Conservation (phyloP, 2,329 filamentous ascomycete genomes). For the Epichloe glyceriae region DNA sequence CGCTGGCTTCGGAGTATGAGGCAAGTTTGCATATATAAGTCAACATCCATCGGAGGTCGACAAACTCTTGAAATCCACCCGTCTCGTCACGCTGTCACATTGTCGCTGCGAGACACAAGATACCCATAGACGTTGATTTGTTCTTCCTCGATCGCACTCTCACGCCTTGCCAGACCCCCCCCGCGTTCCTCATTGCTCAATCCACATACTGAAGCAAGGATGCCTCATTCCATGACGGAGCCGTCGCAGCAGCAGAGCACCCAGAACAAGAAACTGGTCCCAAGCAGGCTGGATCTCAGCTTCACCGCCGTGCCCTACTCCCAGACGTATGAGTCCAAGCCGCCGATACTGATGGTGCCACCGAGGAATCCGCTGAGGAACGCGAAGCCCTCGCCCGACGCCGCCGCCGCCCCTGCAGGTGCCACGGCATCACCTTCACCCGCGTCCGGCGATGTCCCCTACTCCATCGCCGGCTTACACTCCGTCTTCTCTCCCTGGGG, state of each 20-base stretch:
- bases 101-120: too few relatives aligned
- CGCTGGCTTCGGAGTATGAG: not conserved
- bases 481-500: not conserved
- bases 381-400: not conserved
- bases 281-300: not conserved
- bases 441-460: not conserved
- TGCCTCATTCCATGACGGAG: not conserved
- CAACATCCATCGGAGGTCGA: too few relatives aligned
- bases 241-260: not conserved
- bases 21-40: too few relatives aligned
- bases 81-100: too few relatives aligned
- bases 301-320: constrained; percentile 1
- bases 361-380: not conserved
- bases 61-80: too few relatives aligned
- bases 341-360: not conserved
- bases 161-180: too few relatives aligned
- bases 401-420: not conserved
- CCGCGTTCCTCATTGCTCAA: too few relatives aligned
- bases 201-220: not conserved
- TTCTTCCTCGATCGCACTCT: too few relatives aligned
- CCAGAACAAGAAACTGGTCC: not conserved
- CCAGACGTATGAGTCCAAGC: not conserved
- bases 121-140: too few relatives aligned
- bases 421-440: not conserved
- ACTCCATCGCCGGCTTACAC: not conserved